Conservation (phyloP, 2,329 filamentous ascomycete genomes). For the Ceratocystiopsis minuta region DNA sequence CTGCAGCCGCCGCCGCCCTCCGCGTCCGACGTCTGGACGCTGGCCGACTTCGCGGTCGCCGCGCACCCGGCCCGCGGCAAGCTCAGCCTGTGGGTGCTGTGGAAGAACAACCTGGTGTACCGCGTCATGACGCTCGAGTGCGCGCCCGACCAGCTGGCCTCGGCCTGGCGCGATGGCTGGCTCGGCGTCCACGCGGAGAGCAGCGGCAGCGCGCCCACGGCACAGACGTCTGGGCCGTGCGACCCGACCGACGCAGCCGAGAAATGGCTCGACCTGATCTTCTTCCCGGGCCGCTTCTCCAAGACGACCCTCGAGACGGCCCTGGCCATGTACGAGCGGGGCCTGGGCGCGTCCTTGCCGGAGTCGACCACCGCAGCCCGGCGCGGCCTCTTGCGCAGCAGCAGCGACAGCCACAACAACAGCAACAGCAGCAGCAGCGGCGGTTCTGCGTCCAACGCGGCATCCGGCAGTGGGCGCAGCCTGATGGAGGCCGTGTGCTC, state of each 20-base stretch:
- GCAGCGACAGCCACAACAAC: slow-evolving; percentile 15
- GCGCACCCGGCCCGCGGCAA: slow-evolving; percentile 20
- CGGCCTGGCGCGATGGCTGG: slow-evolving; percentile 54
- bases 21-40: slow-evolving; percentile 59
- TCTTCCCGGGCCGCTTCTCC: slow-evolving; percentile 70
- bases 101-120: slow-evolving; percentile 72
- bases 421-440: slow-evolving; percentile 4
- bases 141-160: slow-evolving; percentile 41
- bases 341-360: slow-evolving; percentile 18
- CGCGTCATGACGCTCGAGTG: slow-evolving; percentile 58
- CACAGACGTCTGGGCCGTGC: slow-evolving; percentile 40
- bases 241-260: slow-evolving; percentile 57
- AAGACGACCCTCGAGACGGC: slow-evolving; percentile 67
- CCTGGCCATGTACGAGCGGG: slow-evolving; percentile 62
- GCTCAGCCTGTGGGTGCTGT: slow-evolving; percentile 51
- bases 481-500: slow-evolving; percentile 62
- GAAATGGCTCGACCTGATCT: slow-evolving; percentile 70
- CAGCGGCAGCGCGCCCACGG: slow-evolving; percentile 28
- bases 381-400: slow-evolving; percentile 1
- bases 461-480: slow-evolving; percentile 25
- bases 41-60: slow-evolving; percentile 56
- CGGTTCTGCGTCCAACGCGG: not conserved
- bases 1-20: slow-evolving; percentile 53
- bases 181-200: slow-evolving; percentile 46
- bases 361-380: no score